These are phyloP conservation scores for Thymus mandschuricus DNA, from an alignment of 257 asterid species.

Conservation along the genomic window DNA sequence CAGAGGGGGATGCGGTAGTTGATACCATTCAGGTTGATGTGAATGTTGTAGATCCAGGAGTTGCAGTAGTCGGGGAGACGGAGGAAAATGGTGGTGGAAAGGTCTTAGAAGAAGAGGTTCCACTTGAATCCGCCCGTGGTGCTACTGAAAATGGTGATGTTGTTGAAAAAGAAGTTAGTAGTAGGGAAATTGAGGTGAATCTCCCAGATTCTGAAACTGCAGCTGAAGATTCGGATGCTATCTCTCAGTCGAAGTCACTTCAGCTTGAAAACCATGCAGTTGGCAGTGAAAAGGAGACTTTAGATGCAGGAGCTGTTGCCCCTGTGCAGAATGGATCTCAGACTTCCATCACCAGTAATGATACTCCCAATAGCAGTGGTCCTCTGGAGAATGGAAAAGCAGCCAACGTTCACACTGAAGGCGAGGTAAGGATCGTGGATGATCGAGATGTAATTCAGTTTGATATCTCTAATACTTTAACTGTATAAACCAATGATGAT, in stretches of 20 bases:
- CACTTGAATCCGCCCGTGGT: constrained; percentile 31
- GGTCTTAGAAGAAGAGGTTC: constrained; percentile 39
- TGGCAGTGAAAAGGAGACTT: constrained; percentile 33
- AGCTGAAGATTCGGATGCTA: constrained; percentile 29
- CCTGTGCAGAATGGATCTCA: constrained; percentile 38
- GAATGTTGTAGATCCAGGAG: constrained; percentile 43
- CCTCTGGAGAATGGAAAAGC: constrained; percentile 41
- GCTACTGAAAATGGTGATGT: constrained; percentile 33
- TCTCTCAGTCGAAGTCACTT: constrained; percentile 31
- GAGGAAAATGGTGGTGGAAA: constrained; percentile 36
- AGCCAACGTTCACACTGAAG: constrained; percentile 25
- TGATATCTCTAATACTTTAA: constrained; percentile 20
- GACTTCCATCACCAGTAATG: not conserved
- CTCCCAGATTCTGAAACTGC: constrained; percentile 38
- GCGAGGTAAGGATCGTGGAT: constrained; percentile 26
- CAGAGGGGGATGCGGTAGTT: constrained; percentile 54
- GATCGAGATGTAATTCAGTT: constrained; percentile 28
- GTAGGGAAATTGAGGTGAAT: constrained; percentile 34
- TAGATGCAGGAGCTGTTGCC: constrained; percentile 33
- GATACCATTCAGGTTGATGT: constrained; percentile 48
- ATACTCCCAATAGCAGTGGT: constrained; percentile 22
- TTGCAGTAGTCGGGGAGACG: constrained; percentile 52
- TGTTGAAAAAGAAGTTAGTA: constrained; percentile 27
- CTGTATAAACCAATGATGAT: constrained; percentile 37
- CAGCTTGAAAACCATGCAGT: constrained; percentile 33